Base-by-base conservation (phyloP, 805 yeast genomes). In the Metschnikowia gruessii region DNA sequence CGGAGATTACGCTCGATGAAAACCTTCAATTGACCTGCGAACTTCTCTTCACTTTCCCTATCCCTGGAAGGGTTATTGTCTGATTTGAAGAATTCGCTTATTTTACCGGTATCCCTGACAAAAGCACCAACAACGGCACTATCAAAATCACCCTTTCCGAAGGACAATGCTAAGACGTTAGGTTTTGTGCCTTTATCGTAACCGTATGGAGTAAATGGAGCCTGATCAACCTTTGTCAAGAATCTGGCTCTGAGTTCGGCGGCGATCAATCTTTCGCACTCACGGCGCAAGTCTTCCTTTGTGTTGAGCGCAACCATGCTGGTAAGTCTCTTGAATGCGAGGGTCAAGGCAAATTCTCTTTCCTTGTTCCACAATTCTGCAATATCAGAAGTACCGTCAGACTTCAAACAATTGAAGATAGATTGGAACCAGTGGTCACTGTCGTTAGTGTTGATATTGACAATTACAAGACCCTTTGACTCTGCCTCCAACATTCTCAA, bases 401-500 rank as follows among this genome's bases (percentile, higher is more conserved):
- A 85, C 45, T 81, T 80, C 55, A 86, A 69, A 49, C 81, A 79
- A 31, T 72, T 65, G 65, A 66, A 65, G 15, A 72, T 69, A 41
- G 68, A 64, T 43, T 66, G 69, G 50, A 66, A 70, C 75, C 76
- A 72, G 48, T 57, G 64, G 36, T 65, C 65, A 48, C 60, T 67
- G 48, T 69, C 72, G 56, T 81, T 71, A 54, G 77, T 67, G 48
- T 70, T 79, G 31, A 91, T 77, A 36, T 84, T 78, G 18, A 90
- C 76, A 41, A 75, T 79, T 38, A 87, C 76, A 47, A 87, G 76
- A 28, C 95, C 95, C 53, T 80, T 75, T 5, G 81, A 65, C 63
- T 94, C 99, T 2, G 98, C 99, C 59, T 86, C 91, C 41, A 91
- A 68, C 96, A 94, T 94, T 59, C 95, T 79, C 58, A 94, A 72